Evolutionary conservation across 768 basidiomycete genomes (phyloP).

Genomic region (Trametes gibbosa): DNA sequence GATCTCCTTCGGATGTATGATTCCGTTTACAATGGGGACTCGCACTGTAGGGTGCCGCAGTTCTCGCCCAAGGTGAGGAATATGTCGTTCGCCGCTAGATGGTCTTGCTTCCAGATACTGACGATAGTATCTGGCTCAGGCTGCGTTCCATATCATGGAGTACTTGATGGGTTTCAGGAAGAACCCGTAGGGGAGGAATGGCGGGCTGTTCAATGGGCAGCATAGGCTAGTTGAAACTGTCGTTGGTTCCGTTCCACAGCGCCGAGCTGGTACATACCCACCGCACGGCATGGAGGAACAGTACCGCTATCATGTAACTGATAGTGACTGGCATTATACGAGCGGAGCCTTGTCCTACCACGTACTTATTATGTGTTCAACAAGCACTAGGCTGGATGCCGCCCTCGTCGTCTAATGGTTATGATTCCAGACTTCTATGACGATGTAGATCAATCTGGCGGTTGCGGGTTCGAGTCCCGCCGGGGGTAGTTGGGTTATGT

Average conservation of each 20-base stretch:
- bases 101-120: too few species aligned
- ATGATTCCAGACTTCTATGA: constrained; percentile 15
- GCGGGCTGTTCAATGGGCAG: neutral
- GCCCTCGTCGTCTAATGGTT: constrained; percentile 19
- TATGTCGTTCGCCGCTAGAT: neutral
- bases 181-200: neutral
- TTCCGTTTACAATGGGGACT: neutral
- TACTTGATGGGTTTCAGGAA: constrained; percentile 62
- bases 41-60: constrained; percentile 54
- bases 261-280: too few species aligned
- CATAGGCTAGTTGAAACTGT: too few species aligned
- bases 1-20: constrained; percentile 4
- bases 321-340: too few species aligned
- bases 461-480: constrained; percentile 19
- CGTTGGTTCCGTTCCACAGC: too few species aligned
- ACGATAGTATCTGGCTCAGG: constrained; percentile 32
- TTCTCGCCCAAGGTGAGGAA: constrained; percentile 55
- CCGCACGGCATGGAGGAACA: too few species aligned
- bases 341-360: too few species aligned
- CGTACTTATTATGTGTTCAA: too few species aligned
- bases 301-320: too few species aligned
- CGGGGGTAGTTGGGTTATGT: constrained; percentile 5
- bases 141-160: constrained; percentile 68
- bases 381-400: too few species aligned
- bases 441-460: neutral